Conservation (phyloP, 75 land plant species). For the Selaginella moellendorffii region DNA sequence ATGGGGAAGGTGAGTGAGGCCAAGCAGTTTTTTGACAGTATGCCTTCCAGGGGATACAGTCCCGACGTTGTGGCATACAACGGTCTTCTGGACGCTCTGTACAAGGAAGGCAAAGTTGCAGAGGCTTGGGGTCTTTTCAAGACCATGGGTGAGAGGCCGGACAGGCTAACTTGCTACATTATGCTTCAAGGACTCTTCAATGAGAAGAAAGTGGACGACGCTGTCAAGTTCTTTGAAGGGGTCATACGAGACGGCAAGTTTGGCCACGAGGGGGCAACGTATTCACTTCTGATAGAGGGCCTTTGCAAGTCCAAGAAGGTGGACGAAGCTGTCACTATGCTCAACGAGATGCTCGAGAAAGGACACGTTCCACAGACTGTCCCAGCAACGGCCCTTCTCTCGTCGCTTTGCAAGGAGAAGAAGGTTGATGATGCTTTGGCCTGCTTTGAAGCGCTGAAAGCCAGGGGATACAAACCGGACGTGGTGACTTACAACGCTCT, state of each 20-base stretch:
- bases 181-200: background rate
- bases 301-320: background rate
- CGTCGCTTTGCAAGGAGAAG: background rate
- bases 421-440: background rate
- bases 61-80: background rate
- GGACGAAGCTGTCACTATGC: background rate
- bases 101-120: background rate
- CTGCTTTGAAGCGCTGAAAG: background rate
- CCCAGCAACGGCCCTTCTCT: background rate
- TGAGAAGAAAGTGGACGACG: background rate
- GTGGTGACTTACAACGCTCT: background rate
- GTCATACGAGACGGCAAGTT: background rate
- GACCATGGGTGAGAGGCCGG: background rate
- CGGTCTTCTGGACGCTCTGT: background rate
- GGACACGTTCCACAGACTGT: background rate
- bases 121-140: background rate
- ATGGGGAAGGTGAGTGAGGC: background rate
- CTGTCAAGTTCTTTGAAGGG: background rate
- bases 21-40: background rate
- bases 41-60: background rate
- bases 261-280: background rate
- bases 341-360: background rate
- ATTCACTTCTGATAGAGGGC: background rate
- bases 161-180: background rate
- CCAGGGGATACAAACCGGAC: background rate